A percentile compares a stretch with the other conserved stretches of the same genome.
Conservation (phyloP, 768 basidiomycete species). For the Hypsizygus marmoreus region DNA sequence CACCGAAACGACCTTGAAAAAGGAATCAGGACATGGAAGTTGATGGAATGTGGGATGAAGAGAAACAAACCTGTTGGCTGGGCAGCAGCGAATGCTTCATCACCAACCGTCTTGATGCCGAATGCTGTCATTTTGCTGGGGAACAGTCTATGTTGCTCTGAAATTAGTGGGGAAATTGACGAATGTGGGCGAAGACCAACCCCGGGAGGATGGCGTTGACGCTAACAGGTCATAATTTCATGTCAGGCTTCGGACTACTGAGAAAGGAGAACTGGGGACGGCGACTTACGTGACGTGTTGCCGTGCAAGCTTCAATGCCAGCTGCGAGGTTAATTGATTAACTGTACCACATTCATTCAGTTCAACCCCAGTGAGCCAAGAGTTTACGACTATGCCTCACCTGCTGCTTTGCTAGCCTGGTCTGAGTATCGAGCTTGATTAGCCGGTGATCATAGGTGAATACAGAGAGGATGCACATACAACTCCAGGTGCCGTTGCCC, state of each 20-base stretch:
- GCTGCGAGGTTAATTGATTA: conserved; percentile 75
- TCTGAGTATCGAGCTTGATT: conserved; percentile 41
- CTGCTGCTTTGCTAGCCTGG: conserved; percentile 82
- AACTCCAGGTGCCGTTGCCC: conserved; percentile 76
- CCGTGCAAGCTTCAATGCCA: conserved; percentile 66
- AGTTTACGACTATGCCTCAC: conserved; percentile 26
- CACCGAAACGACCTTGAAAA: conserved; percentile 61
- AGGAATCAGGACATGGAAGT: background rate
- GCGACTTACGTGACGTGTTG: conserved; percentile 66
- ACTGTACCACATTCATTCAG: conserved; percentile 34
- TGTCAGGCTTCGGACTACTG: conserved; percentile 6
- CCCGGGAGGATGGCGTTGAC: conserved; percentile 87
- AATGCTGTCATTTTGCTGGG: conserved; percentile 86
- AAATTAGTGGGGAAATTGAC: background rate
- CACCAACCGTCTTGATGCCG: conserved; percentile 57
- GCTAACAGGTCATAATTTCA: conserved; percentile 33
- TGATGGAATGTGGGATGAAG: background rate
- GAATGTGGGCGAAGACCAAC: conserved; percentile 31
- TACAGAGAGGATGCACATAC: conserved; percentile 45
- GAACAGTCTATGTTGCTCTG: conserved; percentile 54
- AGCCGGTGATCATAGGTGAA: conserved; percentile 4
- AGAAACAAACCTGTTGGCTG: conserved; percentile 65
- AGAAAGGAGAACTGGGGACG: conserved; percentile 11
- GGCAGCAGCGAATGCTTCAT: conserved; percentile 46
- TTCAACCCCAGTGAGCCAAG: background rate